Evolutionary conservation across 306 rosid genomes (phyloP), one percentile per base, ranked within the genome.

Genomic region (Arachis hypogaea): DNA sequence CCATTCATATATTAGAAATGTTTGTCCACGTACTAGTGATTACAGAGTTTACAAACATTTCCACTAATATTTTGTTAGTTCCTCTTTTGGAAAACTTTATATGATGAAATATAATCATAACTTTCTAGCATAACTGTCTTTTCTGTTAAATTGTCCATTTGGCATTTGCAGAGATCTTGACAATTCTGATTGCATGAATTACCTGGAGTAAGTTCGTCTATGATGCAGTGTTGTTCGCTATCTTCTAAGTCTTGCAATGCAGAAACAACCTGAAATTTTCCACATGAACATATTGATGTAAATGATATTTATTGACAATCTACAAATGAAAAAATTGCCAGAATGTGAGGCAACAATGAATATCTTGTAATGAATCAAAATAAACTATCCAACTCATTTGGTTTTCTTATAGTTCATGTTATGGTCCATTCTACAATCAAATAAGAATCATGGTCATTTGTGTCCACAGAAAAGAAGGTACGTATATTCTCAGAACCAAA

Each of bases 241-340:
- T 76, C 86, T 78, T 16, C 74, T 11, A 79, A 79, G 56, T 59
- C 84, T 76, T 85, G 84, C 58, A 85, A 69, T 51, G 78, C 69
- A 72, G 88, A 85, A 47, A 76, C 84, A 63, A 72, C 84, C 88
- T 85, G 88, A 58, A 82, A 78, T 18, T 40, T 10, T 49, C 58
- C 57, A 60, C 36, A 41, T 70, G 16, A 59, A 65, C 44, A 18
- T 46, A 46, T 46, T 9, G 6, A 62, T 14, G 36, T 56, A 66
- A 71, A 72, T 49, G 41, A 74, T 66, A 68, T 64, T 33, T 62
- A n/a, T 66, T 71, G 18, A 45, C 46, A 47, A 14, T 54, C n/a
- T 43, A 54, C 36, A 54, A 49, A 16, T 3, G 28, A 49, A 11
- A 61, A 71, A 44, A 10, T 6, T 57, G 63, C 47, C 1, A 59